phyloP scores from a whole-genome alignment of 768 basidiomycete genomes.

The Polyporus arcularius region DNA sequence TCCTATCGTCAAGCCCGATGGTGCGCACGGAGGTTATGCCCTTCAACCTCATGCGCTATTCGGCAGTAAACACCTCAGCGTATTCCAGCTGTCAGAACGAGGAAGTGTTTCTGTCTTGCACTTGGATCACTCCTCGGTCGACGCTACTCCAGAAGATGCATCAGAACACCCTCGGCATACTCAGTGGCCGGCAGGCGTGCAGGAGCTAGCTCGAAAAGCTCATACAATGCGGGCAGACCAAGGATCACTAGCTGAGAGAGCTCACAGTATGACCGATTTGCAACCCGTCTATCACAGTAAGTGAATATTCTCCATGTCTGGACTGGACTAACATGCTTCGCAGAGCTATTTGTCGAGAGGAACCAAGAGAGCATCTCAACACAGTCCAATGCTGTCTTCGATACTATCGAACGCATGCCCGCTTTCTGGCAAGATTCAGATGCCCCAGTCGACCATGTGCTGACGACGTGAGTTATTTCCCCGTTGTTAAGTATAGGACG shows the following conservation, averaged over 20 bases:
- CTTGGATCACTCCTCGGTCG: slow-evolving; percentile 28
- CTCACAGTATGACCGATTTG: slow-evolving; percentile 50
- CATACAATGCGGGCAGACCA: slow-evolving; percentile 34
- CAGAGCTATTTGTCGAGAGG: slow-evolving; percentile 24
- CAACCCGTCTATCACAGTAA: slow-evolving; percentile 57
- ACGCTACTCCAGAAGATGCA: slow-evolving; percentile 13
- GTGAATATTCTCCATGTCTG: slow-evolving; percentile 5
- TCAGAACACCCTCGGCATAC: not conserved
- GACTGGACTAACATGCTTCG: not conserved
- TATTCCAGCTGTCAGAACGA: slow-evolving; percentile 50
- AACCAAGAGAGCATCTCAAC: slow-evolving; percentile 23
- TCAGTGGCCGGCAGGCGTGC: slow-evolving; percentile 42
- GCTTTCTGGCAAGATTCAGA: slow-evolving; percentile 57
- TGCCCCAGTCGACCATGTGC: slow-evolving; percentile 48
- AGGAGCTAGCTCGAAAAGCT: slow-evolving; percentile 35
- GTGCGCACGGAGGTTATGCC: slow-evolving; percentile 33
- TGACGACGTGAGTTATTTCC: slow-evolving; percentile 55
- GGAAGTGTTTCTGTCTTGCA: slow-evolving; percentile 50
- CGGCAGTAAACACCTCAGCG: slow-evolving; percentile 29
- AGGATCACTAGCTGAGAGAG: slow-evolving; percentile 48
- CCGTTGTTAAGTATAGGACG: not conserved
- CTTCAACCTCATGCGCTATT: slow-evolving; percentile 30
- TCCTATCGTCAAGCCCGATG: slow-evolving; percentile 28
- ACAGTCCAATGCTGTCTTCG: slow-evolving; percentile 42
- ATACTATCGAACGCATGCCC: slow-evolving; percentile 54